Evolutionary conservation across 495 filamentous ascomycete species (phyloP).

Genomic region (Bombardia bombarda): DNA sequence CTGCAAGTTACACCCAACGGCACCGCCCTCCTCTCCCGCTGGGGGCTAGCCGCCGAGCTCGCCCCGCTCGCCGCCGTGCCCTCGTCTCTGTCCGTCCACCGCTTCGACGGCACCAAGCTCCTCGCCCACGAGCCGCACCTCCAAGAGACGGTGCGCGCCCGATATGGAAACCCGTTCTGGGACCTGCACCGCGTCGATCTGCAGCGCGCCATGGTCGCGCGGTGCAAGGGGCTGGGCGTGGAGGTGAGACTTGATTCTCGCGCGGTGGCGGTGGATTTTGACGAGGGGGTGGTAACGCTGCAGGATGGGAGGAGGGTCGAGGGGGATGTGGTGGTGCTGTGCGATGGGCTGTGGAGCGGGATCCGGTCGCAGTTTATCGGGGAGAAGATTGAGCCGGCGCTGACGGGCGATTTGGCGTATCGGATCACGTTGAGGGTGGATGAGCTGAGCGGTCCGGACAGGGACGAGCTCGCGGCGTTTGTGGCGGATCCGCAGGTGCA

Average conservation of each 20-base stretch:
- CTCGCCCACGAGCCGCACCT: constrained; percentile 46
- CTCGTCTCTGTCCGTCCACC: constrained; percentile 46
- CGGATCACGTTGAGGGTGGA: constrained; percentile 45
- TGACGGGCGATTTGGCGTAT: constrained; percentile 56
- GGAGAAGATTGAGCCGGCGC: constrained; percentile 30
- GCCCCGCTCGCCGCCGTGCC: constrained; percentile 43
- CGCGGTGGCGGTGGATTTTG: constrained; percentile 34
- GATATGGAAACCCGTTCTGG: constrained; percentile 45
- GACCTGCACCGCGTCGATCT: constrained; percentile 49
- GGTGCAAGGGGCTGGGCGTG: constrained; percentile 34
- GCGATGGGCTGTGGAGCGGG: constrained; percentile 48
- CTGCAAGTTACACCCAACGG: constrained; percentile 49
- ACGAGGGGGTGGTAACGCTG: constrained; percentile 26
- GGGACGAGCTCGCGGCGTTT: constrained; percentile 33
- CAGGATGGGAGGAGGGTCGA: constrained; percentile 23
- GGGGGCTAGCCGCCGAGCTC: constrained; percentile 41
- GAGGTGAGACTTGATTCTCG: constrained; percentile 24
- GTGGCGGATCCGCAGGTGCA: constrained; percentile 51
- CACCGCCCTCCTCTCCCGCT: constrained; percentile 37
- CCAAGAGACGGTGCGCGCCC: constrained; percentile 30
- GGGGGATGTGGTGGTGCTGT: constrained; percentile 46
- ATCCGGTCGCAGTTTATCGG: constrained; percentile 40
- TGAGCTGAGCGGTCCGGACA: constrained; percentile 39
- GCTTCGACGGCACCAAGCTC: constrained; percentile 46
- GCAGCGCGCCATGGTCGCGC: constrained; percentile 35